Percentiles rank a stretch among this genome's conserved stretches.
Evolutionary conservation across 768 basidiomycete genomes (phyloP).

Genomic region (Leccinum barrowsii): DNA sequence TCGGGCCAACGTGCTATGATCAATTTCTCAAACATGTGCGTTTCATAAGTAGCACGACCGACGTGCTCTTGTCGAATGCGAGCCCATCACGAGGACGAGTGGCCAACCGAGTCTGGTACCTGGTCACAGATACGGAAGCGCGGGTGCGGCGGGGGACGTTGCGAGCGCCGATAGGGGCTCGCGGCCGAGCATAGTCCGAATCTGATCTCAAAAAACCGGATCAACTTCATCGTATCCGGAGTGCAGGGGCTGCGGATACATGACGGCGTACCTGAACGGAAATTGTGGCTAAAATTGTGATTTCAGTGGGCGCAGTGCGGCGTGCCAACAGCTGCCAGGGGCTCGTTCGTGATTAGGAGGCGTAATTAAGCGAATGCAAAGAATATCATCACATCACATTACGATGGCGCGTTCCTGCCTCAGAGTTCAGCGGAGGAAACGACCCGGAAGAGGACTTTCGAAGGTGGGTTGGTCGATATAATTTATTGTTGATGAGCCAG

Average conservation of each 20-base stretch:
- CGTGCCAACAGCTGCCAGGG: constrained; percentile 17
- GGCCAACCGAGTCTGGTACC: constrained; percentile 16
- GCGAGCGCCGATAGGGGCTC: constrained; percentile 20
- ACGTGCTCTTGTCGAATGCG: constrained; percentile 35
- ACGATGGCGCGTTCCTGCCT: constrained; percentile 29
- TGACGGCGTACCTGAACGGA: neutral
- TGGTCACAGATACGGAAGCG: constrained; percentile 19
- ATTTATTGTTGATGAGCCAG: neutral
- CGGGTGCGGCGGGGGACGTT: constrained; percentile 16
- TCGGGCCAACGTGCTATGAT: too few relatives aligned
- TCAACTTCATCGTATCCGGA: neutral
- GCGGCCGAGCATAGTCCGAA: constrained; percentile 14
- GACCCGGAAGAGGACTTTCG: neutral
- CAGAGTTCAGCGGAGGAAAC: constrained; percentile 23
- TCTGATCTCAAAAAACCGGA: constrained; percentile 27
- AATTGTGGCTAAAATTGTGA: constrained; percentile 29
- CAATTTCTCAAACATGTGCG: constrained; percentile 31
- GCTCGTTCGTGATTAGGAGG: constrained; percentile 40
- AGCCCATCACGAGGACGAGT: constrained; percentile 15
- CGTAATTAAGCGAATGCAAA: constrained; percentile 32
- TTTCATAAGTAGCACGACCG: constrained; percentile 45
- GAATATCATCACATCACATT: constrained; percentile 29
- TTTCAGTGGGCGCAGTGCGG: constrained; percentile 38
- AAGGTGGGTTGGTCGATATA: neutral
- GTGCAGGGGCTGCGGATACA: neutral